Evolutionary conservation across 768 basidiomycete genomes (phyloP), one percentile per base, ranked within the genome.

Genomic region (Phallus indusiatus): DNA sequence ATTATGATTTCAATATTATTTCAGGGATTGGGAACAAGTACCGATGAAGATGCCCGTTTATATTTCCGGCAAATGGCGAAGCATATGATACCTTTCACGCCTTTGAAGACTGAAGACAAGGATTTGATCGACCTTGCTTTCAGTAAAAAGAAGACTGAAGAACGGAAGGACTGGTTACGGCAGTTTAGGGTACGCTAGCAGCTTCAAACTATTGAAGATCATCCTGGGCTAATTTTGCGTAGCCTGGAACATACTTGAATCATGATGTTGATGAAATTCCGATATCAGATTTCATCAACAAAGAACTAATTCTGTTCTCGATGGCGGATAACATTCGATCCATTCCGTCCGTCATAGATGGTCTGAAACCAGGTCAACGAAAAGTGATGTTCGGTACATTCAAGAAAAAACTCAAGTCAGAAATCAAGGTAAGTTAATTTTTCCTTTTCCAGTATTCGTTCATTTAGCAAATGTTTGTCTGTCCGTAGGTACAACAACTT

Each of bases 261-360:
- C 95, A 99, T 71, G 81, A 85, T 59, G 79, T 89, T 34, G 83
- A 86, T 49, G 85, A 91, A 66, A 89, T 99, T 62, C 82, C 90
- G 0, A 90, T 85, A 69, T 81, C 87, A 0, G 94, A 99, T 66
- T 99, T 99, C 70, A 95, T 99, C 75, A 97, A 99, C 77, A 91
- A 85, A 72, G 96, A 99, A 68, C 74, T 99, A 50, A 97, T 99
- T 61, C 78, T 97, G 24, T 99, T 97, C 80, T 99, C 96, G 1
- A 97, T 98, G 92, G 96, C 96, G 4, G 96, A 99, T 68, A 98
- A 98, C 67, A 82, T 96, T 63, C 94, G 96, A 58, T 99, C 96
- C 4, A 98, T 99, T 64, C 96, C 96, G 1, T 96, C 88, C 0
- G 81, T 91, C 16, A 84, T 85, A 12, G 96, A 98, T 69, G 96